Conservation (phyloP, 2,329 filamentous ascomycete genomes). For the Exophiala sp. region DNA sequence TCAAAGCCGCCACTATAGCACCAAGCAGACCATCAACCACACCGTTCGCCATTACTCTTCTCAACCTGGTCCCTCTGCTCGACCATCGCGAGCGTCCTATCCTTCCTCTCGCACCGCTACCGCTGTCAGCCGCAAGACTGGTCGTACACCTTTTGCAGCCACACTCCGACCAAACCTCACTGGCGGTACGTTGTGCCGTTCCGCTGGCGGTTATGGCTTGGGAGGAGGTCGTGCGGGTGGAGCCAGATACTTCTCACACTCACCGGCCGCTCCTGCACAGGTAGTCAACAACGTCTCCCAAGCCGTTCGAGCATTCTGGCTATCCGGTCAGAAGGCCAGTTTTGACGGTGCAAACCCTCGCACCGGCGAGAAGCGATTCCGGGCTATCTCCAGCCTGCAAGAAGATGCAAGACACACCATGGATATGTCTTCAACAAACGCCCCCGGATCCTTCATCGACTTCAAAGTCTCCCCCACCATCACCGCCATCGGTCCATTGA, state of each 20-base stretch:
- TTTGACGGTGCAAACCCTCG: conserved; percentile 71
- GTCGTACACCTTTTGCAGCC: conserved; percentile 79
- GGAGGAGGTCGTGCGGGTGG: conserved; percentile 68
- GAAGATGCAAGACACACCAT: conserved; percentile 69
- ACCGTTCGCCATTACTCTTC: conserved; percentile 54
- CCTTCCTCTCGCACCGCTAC: conserved; percentile 55
- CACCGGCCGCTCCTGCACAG: conserved; percentile 78
- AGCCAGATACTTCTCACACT: conserved; percentile 84
- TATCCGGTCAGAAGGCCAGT: conserved; percentile 84
- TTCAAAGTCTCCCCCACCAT: conserved; percentile 86
- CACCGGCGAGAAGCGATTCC: conserved; percentile 74
- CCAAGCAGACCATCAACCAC: conserved; percentile 43
- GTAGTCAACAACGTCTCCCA: conserved; percentile 94
- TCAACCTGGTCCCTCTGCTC: conserved; percentile 36
- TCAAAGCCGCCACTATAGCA: conserved; percentile 63
- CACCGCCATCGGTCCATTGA: conserved; percentile 76
- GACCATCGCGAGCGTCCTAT: conserved; percentile 51
- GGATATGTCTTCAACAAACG: conserved; percentile 43
- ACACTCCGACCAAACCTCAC: conserved; percentile 89
- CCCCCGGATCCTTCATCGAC: conserved; percentile 78
- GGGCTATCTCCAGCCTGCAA: conserved; percentile 69
- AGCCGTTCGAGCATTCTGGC: conserved; percentile 84
- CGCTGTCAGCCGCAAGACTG: conserved; percentile 61
- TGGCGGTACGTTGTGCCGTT: conserved; percentile 77
- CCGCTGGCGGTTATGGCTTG: conserved; percentile 80